Base-by-base conservation (phyloP, 768 basidiomycete genomes). In the Panus rudis region DNA sequence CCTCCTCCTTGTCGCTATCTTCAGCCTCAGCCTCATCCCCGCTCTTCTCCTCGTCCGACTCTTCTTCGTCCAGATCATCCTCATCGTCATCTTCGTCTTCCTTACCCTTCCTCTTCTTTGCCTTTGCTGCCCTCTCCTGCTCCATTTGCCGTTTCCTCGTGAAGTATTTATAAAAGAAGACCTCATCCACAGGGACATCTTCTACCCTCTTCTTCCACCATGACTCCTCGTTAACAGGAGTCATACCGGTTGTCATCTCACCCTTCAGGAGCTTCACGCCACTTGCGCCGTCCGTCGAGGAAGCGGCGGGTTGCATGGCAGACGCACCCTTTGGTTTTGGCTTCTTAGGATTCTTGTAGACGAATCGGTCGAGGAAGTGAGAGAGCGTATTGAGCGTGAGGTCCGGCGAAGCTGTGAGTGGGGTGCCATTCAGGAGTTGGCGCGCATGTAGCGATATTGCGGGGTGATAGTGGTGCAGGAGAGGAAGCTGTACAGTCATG, bases 331-430 rank as follows among this genome's bases (percentile, higher is more conserved):
- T 84, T 6, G 75, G 66, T 45, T 65, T 67, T 28, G 59, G 53
- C 53, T 84, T 81, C 68, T 97, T 98, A 1, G 92, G 83, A 60
- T 98, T 97, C 63, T 92, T 90, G 70, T 91, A 97, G 32, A 97
- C 89, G 66, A 98, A 97, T 2, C 93, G 79, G 59, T 98, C 96
- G 30, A 98, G 76, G 77, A 99, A 97, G 55, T 92, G 89, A 1
- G 88, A 83, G 19, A 97, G 77, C 1, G 92, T 93, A 66, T 96
- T 92, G 44, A 92, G 80, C 8, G 88, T 81, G 37, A 99, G 83
- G 57, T 98, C 93, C 0, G 90, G 75, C 7, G 78, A 83, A 8
- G 87, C 84, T 0, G 90, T 89, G 10, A 97, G 66, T 0, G 84
- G 82, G 37, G 82, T 71, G 6, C 73, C 75, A 1, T 68, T 56